Evolutionary conservation across 805 yeast genomes (phyloP).

Genomic region (Saccharomyces paradoxus): DNA sequence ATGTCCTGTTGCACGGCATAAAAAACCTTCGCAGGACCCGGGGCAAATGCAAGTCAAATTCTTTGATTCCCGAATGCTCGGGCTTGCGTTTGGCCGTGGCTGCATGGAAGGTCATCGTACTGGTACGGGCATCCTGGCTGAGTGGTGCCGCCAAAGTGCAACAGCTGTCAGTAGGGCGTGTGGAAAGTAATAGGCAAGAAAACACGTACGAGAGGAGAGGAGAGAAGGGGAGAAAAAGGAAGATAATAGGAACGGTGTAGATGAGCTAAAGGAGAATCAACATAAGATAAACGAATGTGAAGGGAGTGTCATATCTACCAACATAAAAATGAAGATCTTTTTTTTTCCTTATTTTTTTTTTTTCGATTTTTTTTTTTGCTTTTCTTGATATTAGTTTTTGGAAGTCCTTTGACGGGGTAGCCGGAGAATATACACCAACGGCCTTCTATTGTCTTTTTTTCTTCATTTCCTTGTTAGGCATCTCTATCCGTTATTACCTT

Average conservation of each 20-base stretch:
- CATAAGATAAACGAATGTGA: not conserved
- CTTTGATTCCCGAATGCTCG: not conserved
- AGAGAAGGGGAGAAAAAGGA: not conserved
- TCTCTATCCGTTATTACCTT: not conserved
- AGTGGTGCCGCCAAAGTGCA: not conserved
- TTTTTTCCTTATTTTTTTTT: not conserved
- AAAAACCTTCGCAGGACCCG: not conserved
- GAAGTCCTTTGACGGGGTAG: not conserved
- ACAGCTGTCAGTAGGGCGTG: not conserved
- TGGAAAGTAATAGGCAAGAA: not conserved
- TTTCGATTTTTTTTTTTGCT: not conserved
- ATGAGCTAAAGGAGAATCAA: not conserved
- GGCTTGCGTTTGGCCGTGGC: not conserved
- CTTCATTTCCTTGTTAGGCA: not conserved
- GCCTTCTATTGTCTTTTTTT: not conserved
- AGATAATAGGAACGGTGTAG: not conserved
- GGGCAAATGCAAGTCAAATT: not conserved
- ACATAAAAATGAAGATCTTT: not conserved
- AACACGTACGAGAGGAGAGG: not conserved
- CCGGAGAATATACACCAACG: not conserved
- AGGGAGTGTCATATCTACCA: not conserved
- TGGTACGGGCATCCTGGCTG: not conserved
- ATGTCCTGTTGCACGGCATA: not conserved
- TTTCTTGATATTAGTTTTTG: not conserved
- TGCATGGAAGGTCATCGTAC: not conserved